Conservation (phyloP, 2,329 filamentous ascomycete species). For the Penicillium sp. region DNA sequence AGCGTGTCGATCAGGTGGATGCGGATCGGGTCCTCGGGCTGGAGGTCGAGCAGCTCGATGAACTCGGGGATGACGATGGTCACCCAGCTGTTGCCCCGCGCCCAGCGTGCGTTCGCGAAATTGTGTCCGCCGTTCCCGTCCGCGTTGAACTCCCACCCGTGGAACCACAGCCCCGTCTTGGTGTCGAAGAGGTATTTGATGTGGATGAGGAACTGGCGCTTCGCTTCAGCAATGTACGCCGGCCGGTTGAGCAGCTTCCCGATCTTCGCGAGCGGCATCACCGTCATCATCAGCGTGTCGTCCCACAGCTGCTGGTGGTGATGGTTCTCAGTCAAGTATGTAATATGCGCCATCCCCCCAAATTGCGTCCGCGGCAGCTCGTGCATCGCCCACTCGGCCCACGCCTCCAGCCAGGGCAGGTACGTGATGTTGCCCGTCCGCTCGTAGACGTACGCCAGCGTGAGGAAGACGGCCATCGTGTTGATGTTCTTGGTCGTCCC, state of each 20-base stretch:
- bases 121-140: conserved; percentile 70
- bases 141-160: conserved; percentile 68
- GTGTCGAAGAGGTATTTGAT: conserved; percentile 79
- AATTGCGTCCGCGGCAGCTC: conserved; percentile 73
- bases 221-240: conserved; percentile 77
- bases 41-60: conserved; percentile 71
- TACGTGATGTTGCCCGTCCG: conserved; percentile 71
- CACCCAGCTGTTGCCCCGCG: conserved; percentile 67
- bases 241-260: conserved; percentile 71
- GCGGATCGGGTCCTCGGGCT: conserved; percentile 64
- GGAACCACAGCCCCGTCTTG: conserved; percentile 75
- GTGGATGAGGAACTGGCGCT: conserved; percentile 76
- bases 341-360: conserved; percentile 76
- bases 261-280: conserved; percentile 79
- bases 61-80: conserved; percentile 86
- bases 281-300: conserved; percentile 88
- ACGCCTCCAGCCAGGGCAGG: conserved; percentile 76
- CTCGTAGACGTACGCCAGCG: conserved; percentile 78
- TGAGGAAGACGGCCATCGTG: conserved; percentile 79
- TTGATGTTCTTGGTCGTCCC: conserved; percentile 85
- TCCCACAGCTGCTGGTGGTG: conserved; percentile 81
- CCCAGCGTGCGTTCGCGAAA: conserved; percentile 62
- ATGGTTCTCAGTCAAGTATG: conserved; percentile 71
- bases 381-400: conserved; percentile 83
- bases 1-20: conserved; percentile 59